These are phyloP conservation scores for Floccularia luteovirens DNA, from an alignment of 768 basidiomycete genomes.

Conservation along the genomic window DNA sequence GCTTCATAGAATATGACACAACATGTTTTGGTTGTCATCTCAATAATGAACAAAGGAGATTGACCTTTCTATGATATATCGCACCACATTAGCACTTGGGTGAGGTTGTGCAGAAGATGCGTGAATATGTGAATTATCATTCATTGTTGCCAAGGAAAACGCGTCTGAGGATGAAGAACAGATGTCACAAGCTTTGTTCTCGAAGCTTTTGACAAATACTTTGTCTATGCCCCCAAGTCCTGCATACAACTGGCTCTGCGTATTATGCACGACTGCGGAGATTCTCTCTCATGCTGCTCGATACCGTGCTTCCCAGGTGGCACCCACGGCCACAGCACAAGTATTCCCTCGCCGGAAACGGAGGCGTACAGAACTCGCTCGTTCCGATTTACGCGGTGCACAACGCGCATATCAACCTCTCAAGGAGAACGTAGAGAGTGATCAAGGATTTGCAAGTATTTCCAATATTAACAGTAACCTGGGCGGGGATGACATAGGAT, in stretches of 20 bases:
- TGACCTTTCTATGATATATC: too few species aligned
- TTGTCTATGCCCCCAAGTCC: slow-evolving; percentile 57
- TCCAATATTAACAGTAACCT: too few species aligned
- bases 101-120: too few species aligned
- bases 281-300: slow-evolving; percentile 58
- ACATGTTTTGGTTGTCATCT: too few species aligned
- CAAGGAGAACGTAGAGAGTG: neutral
- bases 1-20: slow-evolving; percentile 33
- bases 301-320: slow-evolving; percentile 40
- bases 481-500: too few species aligned
- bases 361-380: slow-evolving; percentile 9
- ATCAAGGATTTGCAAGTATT: neutral
- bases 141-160: too few species aligned
- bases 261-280: slow-evolving; percentile 49
- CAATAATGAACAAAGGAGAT: too few species aligned
- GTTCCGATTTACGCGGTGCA: neutral
- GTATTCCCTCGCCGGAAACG: slow-evolving; percentile 9
- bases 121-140: too few species aligned
- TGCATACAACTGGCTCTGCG: slow-evolving; percentile 67
- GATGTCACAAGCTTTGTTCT: too few species aligned
- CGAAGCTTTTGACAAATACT: neutral
- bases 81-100: too few species aligned
- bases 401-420: neutral
- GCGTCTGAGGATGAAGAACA: too few species aligned
- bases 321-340: slow-evolving; percentile 11